Evolutionary conservation across 2,329 filamentous ascomycete species (phyloP).

Genomic region (Diaporthe sp.): DNA sequence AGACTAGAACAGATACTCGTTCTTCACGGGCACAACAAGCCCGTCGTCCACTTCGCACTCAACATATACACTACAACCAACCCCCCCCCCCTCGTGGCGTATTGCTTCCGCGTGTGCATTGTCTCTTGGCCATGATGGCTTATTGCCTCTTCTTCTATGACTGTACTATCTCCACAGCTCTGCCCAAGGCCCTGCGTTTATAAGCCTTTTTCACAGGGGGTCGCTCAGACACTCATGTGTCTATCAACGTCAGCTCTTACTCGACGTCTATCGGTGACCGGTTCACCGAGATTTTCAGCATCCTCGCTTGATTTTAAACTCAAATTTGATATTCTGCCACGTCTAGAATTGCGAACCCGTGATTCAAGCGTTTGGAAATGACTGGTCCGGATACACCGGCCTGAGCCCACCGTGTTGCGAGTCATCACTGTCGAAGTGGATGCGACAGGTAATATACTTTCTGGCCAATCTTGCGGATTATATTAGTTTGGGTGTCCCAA

Average conservation of each 20-base stretch:
- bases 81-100: too few relatives aligned
- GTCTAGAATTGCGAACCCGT: not conserved
- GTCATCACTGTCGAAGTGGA: conserved; percentile 4
- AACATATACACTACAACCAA: too few relatives aligned
- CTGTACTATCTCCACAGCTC: too few relatives aligned
- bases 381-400: not conserved
- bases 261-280: not conserved
- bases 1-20: not conserved
- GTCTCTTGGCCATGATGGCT: too few relatives aligned
- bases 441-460: not conserved
- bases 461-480: too few relatives aligned
- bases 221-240: not conserved
- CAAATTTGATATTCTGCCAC: not conserved
- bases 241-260: not conserved
- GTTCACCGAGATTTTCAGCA: not conserved
- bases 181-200: too few relatives aligned
- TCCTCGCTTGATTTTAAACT: not conserved
- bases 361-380: too few relatives aligned
- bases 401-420: not conserved
- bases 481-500: not conserved
- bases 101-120: too few relatives aligned
- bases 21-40: not conserved
- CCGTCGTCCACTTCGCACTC: too few relatives aligned
- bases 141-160: too few relatives aligned
- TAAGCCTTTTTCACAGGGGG: too few relatives aligned